A percentile compares a stretch with the other conserved stretches of the same genome.
Evolutionary conservation across 1,284 basidiomycete genomes (phyloP).

Genomic region (Volvariella surrecta): DNA sequence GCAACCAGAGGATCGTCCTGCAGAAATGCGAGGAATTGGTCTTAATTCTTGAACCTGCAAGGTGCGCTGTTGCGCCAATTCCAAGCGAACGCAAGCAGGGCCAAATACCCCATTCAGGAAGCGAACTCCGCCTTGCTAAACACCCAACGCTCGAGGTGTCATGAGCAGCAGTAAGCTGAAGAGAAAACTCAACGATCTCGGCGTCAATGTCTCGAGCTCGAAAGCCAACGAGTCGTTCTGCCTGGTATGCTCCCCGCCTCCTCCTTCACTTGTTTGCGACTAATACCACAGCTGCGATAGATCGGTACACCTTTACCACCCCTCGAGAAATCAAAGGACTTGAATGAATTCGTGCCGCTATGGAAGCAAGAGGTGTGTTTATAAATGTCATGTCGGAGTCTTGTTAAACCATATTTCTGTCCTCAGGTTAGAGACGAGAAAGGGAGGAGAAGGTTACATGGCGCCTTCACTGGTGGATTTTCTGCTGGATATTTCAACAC

Average conservation of each 20-base stretch:
- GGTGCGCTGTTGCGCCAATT: not conserved
- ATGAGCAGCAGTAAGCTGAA: conserved; percentile 47
- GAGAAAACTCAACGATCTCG: conserved; percentile 75
- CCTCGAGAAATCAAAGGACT: conserved; percentile 82
- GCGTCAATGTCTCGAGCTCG: conserved; percentile 58
- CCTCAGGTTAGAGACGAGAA: conserved; percentile 86
- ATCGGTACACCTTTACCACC: conserved; percentile 90
- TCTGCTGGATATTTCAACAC: conserved; percentile 97
- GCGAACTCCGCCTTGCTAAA: not conserved
- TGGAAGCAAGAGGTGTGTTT: conserved; percentile 90
- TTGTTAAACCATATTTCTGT: not conserved
- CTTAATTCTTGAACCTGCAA: too few relatives aligned
- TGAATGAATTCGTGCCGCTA: conserved; percentile 88
- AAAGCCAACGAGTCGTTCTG: conserved; percentile 86
- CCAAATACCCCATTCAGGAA: not conserved
- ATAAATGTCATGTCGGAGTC: conserved; percentile 4
- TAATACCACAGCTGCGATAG: conserved; percentile 29
- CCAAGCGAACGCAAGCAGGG: not conserved
- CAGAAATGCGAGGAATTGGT: too few relatives aligned
- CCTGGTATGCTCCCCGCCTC: conserved; percentile 40
- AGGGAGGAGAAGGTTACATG: conserved; percentile 87
- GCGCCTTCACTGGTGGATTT: conserved; percentile 97
- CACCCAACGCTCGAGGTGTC: not conserved
- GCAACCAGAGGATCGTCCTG: too few relatives aligned
- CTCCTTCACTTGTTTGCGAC: conserved; percentile 1